Conservation (phyloP, 306 rosid species). For the Calophaca sinica region DNA sequence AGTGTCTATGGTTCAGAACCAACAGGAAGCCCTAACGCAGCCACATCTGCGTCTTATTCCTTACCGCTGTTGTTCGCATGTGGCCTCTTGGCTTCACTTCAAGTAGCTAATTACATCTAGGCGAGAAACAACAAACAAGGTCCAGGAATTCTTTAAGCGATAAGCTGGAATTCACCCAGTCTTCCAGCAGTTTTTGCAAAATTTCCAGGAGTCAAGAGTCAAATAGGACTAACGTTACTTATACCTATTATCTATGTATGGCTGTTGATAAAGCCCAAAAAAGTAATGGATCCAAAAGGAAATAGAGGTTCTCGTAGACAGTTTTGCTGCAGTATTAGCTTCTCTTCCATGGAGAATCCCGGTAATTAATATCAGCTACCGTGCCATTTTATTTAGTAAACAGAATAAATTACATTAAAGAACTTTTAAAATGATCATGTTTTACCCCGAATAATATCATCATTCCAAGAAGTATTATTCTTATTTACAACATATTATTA, state of each 20-base stretch:
- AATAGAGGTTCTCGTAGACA: conserved; percentile 62
- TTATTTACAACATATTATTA: conserved; percentile 46
- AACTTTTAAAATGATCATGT: conserved; percentile 11
- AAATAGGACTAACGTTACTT: conserved; percentile 45
- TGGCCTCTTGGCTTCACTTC: conserved; percentile 58
- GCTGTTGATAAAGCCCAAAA: conserved; percentile 52
- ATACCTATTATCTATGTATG: conserved; percentile 51
- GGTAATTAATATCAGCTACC: conserved; percentile 46
- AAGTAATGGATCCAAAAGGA: conserved; percentile 55
- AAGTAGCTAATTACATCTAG: conserved; percentile 56
- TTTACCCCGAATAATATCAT: background rate
- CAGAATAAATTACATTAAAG: conserved; percentile 32
- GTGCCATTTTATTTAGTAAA: conserved; percentile 41
- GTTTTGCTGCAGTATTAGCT: conserved; percentile 64
- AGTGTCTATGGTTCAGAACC: conserved; percentile 69
- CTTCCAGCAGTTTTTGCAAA: conserved; percentile 57
- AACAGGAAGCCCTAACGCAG: conserved; percentile 68
- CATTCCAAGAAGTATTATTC: conserved; percentile 36
- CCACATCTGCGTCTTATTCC: conserved; percentile 56
- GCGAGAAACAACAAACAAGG: conserved; percentile 44
- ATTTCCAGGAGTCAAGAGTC: conserved; percentile 39
- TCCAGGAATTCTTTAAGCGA: conserved; percentile 49
- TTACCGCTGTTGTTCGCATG: conserved; percentile 50
- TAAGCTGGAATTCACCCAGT: conserved; percentile 57
- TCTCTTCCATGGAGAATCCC: conserved; percentile 43